Base-by-base conservation (phyloP, 306 rosid genomes). In the Trichosanthes cucumerina region DNA sequence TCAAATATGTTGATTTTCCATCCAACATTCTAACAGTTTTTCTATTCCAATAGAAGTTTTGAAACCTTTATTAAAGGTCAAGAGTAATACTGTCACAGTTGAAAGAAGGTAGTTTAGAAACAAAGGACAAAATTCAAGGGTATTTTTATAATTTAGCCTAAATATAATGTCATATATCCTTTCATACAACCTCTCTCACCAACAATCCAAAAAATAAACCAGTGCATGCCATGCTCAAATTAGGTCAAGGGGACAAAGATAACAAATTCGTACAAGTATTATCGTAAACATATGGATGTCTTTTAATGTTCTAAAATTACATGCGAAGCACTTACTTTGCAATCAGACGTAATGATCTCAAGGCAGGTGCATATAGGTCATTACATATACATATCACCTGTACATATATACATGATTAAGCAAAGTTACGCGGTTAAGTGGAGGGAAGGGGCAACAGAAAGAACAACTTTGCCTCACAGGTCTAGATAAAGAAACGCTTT, bases 331-430 rank as follows among this genome's bases (percentile, higher is more conserved):
- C 95, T 89, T 92, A 94, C 98, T 90, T 90, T 80, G 97, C 97
- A 47, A 92, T 86, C 78, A 86, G 92, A 76, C 98, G 97, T 82
- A 94, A 83, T 49, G 93, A 91, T 88, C 98, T 92, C 86, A 94
- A 88, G 72, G 92, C 93, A 63, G 98, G 96, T 64, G 97, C 91
- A 79, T 94, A 94, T 39, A 94, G 88, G 82, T 94, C 98, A 88
- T 94, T 94, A 78, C 98, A 94, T 82, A 94, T 94, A 90, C 98
- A 94, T 81, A 94, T 90, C 80, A 94, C 94, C 98, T 93, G 85
- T 78, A 84, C 62, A 80, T 80, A 38, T 82, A 36, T 43, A 52
- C 56, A 54, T 80, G 81, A 65, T 44, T 68, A 83, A 80, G 70
- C 76, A 68, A 68, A 58, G 83, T 56, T 44, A 69, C 70, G 24